Percentiles rank a stretch among this genome's conserved stretches.
Evolutionary conservation across 225 moss, liverwort and hornwort genomes (phyloP).

Genomic region (Thuidium tamariscinum): DNA sequence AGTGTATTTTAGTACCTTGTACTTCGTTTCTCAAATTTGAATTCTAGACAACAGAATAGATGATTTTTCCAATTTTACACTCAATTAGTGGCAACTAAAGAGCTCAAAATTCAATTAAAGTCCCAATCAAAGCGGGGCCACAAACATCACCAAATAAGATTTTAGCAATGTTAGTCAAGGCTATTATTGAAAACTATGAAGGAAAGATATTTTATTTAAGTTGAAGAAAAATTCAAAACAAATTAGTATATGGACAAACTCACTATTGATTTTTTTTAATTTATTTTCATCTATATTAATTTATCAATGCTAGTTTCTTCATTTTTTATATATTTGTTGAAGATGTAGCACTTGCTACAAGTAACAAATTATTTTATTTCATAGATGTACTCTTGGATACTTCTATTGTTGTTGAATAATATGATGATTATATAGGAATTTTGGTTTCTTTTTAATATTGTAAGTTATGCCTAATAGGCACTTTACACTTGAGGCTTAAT

Average conservation of each 20-base stretch:
- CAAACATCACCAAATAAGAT: background rate
- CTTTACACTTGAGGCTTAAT: background rate
- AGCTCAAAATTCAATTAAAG: background rate
- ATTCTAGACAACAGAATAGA: background rate
- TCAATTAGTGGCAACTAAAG: too few species aligned
- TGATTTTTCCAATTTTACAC: background rate
- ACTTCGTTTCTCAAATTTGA: background rate
- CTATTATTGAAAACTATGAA: too few species aligned
- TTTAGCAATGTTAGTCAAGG: background rate
- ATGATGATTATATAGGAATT: background rate
- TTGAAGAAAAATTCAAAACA: too few species aligned
- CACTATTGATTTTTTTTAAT: too few species aligned
- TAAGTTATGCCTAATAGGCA: background rate
- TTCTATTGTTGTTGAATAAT: background rate
- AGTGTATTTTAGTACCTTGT: accelerated
- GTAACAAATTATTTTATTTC: background rate
- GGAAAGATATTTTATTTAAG: background rate
- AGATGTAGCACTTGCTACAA: background rate
- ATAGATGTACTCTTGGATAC: accelerated
- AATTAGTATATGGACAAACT: background rate
- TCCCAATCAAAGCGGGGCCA: accelerated
- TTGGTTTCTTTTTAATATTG: background rate
- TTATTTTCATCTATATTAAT: background rate
- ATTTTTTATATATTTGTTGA: too few species aligned
- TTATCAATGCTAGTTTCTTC: background rate